Evolutionary conservation across 139 green algal species (phyloP), one percentile per base, ranked within the genome.

Genomic region (Microglena sp.): DNA sequence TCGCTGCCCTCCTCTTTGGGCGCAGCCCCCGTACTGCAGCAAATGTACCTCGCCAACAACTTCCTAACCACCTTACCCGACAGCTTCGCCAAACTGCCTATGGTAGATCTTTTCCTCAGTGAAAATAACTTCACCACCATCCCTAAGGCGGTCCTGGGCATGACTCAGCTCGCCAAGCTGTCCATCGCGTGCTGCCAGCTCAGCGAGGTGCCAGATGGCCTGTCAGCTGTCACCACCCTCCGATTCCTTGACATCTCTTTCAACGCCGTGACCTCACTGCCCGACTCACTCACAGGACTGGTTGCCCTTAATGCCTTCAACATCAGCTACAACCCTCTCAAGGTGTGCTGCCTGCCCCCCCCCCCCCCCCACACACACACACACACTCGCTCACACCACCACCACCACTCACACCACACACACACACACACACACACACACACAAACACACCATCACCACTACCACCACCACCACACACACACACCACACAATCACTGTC

Each of bases 101-200:
- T 82, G 59, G 76, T 82, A 43, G 76, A 82, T 68, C 64, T 82
- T 5, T 82, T 82, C 64, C 68, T 82, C 40, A 64, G 45, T 26
- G 76, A 82, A 60, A 82, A 82, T 56, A 5, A 56, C 2, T 79
- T 82, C 54, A 74, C 67, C 22, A 55, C n/a, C 28, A 64, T 76
- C 29, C 63, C 69, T 30, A 36, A 28, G 30, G 62, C 59, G 21
- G 33, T 59, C 6, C 50, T 27, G 21, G 59, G 61, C 61, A 73
- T 77, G 69, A 63, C 2, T 31, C 54, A 71, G 60, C 64, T 82
- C 27, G 64, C 71, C 60, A 82, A 82, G 71, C 76, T 82, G n/a
- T 73, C 59, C 55, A 73, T 82, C 59, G 76, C 76, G 3, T 76
- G 68, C 64, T 80, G 74, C 69, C 33, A 33, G 43, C 65, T 80